phyloP scores from a whole-genome alignment of 306 rosid genomes.

The Citrullus amarus region DNA sequence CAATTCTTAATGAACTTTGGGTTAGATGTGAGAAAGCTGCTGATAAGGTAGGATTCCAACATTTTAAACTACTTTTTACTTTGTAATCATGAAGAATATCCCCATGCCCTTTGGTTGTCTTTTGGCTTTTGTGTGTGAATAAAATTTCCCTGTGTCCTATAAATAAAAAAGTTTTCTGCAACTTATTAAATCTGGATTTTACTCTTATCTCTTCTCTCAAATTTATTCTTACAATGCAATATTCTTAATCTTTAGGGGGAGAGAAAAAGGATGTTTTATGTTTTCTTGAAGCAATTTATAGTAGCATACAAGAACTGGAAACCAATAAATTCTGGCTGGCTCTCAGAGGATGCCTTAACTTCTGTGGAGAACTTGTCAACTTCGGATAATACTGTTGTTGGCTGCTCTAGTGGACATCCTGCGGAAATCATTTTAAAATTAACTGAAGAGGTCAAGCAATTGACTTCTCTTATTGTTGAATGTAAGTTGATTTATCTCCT shows the following conservation, averaged over 20 bases:
- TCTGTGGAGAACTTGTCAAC: conserved; percentile 33
- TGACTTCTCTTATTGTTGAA: conserved; percentile 56
- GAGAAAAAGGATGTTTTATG: conserved; percentile 66
- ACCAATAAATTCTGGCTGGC: conserved; percentile 52
- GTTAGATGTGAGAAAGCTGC: conserved; percentile 57
- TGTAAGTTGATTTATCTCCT: conserved; percentile 45
- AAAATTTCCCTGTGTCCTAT: too few relatives aligned
- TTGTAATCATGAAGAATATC: not conserved
- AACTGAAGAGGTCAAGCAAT: conserved; percentile 58
- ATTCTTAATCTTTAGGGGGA: conserved; percentile 48
- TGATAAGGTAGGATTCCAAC: conserved; percentile 56
- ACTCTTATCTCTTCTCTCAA: conserved; percentile 10
- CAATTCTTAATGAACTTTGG: conserved; percentile 78
- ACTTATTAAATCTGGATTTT: not conserved
- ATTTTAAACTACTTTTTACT: not conserved
- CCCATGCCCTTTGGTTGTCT: not conserved
- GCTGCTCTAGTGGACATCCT: conserved; percentile 95
- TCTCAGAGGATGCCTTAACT: conserved; percentile 41
- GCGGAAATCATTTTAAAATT: conserved; percentile 64
- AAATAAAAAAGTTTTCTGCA: too few relatives aligned
- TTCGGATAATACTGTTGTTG: conserved; percentile 47
- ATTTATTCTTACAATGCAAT: conserved; percentile 9
- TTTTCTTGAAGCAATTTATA: conserved; percentile 84
- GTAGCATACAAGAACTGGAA: conserved; percentile 74
- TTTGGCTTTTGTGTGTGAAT: too few relatives aligned